Base-by-base conservation (phyloP, 768 basidiomycete species). In the Russula virescens region DNA sequence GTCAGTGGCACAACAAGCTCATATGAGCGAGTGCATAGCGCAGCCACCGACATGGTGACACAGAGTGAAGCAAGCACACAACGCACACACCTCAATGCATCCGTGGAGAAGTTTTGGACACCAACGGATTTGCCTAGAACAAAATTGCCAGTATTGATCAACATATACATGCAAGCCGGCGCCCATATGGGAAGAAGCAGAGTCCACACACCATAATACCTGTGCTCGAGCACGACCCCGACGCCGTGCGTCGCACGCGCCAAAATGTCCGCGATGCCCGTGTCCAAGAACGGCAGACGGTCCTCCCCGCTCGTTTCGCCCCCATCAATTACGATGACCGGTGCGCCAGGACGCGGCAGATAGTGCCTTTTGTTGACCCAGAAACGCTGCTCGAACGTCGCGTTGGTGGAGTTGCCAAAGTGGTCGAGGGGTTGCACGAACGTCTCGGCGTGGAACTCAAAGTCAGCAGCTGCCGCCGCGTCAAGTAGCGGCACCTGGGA, bases 291-390 rank as follows among this genome's bases (percentile, higher is more conserved):
- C 25, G 75, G 76, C 48, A 79, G 60, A 47, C 85, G 68, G 45
- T 88, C 82, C 73, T 83, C 85, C 21, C 93, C 96, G 64, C 83
- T 88, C 4, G 93, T 96, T 75, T 98, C 96, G 18, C 96, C 96
- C 0, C 92, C 93, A 73, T 98, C 96, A 23, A 98, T 75, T 2
- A 98, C 83, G 67, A 93, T 87, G 23, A 98, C 91, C 0, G 95
- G 96, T 2, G 86, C 89, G 48, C 86, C 84, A 2, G 79, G 74
- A 7, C 85, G 80, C 0, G 85, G 79, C 58, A 82, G 77, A 73
- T 95, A 98, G 72, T 91, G 85, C 38, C 89, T 81, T 21, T 83
- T 83, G 70, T 87, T 94, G 42, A 95, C 79, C 96, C 96, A 99
- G 74, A 93, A 99, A 21, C 96, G 82, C 71, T 98, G 94, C 55